A percentile compares a stretch with the other conserved stretches of the same genome.
Conservation (phyloP, 495 filamentous ascomycete species). For the Aspergillus nanangensis region DNA sequence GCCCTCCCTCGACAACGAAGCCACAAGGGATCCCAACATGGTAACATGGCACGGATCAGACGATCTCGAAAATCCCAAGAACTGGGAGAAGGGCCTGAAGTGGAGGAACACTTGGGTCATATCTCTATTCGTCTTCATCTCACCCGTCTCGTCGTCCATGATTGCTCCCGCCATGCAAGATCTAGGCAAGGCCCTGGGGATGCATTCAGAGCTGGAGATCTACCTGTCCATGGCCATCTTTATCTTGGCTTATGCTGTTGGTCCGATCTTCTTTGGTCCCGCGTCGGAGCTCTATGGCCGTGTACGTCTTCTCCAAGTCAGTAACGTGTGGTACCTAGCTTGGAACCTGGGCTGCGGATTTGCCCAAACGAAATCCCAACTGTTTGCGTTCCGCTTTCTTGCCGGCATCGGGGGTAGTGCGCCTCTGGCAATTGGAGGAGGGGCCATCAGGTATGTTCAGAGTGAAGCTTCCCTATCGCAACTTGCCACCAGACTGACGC, state of each 20-base stretch:
- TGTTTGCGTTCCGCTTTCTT: constrained; percentile 55
- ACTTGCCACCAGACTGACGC: constrained; percentile 46
- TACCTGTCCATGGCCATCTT: constrained; percentile 42
- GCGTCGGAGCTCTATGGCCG: constrained; percentile 77
- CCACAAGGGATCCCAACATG: not conserved
- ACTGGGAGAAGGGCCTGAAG: constrained; percentile 1
- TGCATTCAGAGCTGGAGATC: not conserved
- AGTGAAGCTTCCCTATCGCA: constrained; percentile 36
- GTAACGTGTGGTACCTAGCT: constrained; percentile 62
- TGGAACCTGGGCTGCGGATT: constrained; percentile 56
- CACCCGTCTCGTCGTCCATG: constrained; percentile 2
- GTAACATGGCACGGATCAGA: constrained; percentile 1
- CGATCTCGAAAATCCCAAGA: constrained; percentile 2
- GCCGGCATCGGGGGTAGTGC: constrained; percentile 55
- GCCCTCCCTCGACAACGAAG: not conserved
- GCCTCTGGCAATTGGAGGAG: constrained; percentile 28
- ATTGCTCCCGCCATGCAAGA: constrained; percentile 1
- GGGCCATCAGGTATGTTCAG: constrained; percentile 25
- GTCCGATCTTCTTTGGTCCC: constrained; percentile 65
- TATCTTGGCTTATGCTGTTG: constrained; percentile 68
- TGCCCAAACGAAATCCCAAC: constrained; percentile 40
- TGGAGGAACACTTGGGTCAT: not conserved
- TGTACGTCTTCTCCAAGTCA: constrained; percentile 51
- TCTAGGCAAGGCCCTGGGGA: not conserved
- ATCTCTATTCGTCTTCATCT: constrained; percentile 1